Base-by-base conservation (phyloP, 2,329 filamentous ascomycete genomes). In the Pseudovirgaria hyperparasitica region DNA sequence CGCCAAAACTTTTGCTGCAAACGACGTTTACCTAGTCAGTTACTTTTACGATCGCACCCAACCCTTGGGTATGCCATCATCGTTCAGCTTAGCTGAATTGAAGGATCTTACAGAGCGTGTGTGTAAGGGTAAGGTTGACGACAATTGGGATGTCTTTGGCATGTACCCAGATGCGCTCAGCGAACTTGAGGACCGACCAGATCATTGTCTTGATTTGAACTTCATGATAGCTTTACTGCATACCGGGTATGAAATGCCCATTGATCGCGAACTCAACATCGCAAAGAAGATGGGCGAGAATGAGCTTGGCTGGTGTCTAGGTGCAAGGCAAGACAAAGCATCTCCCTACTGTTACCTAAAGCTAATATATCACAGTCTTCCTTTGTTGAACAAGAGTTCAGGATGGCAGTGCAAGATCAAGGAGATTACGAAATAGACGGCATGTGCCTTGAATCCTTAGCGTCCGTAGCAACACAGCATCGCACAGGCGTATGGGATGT, bases 201-300 rank as follows among this genome's bases (percentile, higher is more conserved):
- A 98, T 57, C 82, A 79, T 56, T 98, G 90, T 58, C 61, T 98
- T 44, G 90, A 98, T 56, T 63, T 98, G 43, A 98, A 82, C 63
- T 98, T 96, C 50, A 94, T 94, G 84, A 62, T 92, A 43, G 82
- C 82, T 15, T 65, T 98, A 31, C 62, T 96, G 29, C 86, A 96
- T 57, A 92, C 84, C 5, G 90, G 90, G 3, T 98, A 98, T 47
- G 90, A 96, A 41, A 94, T 98, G 84, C 87, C 87, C 4, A 76
- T 96, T 43, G 82, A 93, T 41, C 72, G 92, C 20, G 90, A 98
- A 57, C 85, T 98, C 39, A 87, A 82, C 67, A 92, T 94, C 50
- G 90, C 87, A 33, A 98, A 98, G 79, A 93, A 94, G 69, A 92
- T 98, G 50, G 87, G 92, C 63, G 76, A 76, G 30, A 94, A 94